Percentiles rank a stretch among this genome's conserved stretches.
Conservation (phyloP, 257 asterid species). For the Solanum medicagineum region DNA sequence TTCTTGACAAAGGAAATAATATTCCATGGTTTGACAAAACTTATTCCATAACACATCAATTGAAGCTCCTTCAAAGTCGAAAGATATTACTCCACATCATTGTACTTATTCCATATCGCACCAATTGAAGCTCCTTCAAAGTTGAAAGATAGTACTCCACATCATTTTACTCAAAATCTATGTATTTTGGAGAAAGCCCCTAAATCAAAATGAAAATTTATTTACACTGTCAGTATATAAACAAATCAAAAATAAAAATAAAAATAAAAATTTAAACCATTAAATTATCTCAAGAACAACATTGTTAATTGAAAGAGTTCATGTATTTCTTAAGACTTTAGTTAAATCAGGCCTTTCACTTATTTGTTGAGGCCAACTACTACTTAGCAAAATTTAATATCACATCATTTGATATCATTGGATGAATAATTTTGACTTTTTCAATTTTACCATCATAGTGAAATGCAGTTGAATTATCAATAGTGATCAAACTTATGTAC, state of each 20-base stretch:
- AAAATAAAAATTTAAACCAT: neutral
- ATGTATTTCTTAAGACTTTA: neutral
- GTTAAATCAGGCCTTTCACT: neutral
- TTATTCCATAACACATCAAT: neutral
- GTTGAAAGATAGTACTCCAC: neutral
- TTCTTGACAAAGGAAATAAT: neutral
- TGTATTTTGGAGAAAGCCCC: neutral
- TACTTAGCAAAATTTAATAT: neutral
- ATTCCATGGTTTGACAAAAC: neutral
- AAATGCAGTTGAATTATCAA: neutral
- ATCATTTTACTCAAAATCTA: neutral
- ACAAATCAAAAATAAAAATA: neutral
- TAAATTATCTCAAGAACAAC: neutral
- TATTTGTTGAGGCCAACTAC: neutral
- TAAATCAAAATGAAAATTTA: neutral
- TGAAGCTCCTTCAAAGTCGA: too few relatives aligned
- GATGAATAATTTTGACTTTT: neutral
- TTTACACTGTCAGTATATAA: neutral
- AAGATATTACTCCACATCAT: too few relatives aligned
- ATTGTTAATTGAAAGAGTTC: neutral
- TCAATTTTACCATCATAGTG: neutral
- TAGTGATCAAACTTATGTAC: neutral
- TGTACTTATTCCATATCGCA: neutral
- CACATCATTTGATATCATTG: neutral
- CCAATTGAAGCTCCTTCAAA: neutral